Evolutionary conservation across 148 eudicot genomes (phyloP).

Genomic region (Dianthus caryophyllus): DNA sequence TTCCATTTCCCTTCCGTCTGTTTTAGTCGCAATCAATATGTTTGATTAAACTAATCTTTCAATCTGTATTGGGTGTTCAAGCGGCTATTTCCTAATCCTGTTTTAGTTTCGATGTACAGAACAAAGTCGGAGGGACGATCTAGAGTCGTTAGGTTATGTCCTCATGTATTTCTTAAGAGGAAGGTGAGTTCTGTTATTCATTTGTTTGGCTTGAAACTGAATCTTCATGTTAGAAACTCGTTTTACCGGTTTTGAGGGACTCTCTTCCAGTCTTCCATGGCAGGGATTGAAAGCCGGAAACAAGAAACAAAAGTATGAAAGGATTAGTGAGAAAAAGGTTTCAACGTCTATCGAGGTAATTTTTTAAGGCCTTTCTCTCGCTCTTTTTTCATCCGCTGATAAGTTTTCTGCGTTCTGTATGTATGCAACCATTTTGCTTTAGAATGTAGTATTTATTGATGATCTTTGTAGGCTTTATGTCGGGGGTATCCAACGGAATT

Average conservation of each 20-base stretch:
- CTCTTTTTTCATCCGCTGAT: too few relatives aligned
- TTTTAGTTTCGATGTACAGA: conserved; percentile 34
- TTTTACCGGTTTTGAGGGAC: conserved; percentile 22
- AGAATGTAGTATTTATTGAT: too few relatives aligned
- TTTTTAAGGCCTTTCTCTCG: too few relatives aligned
- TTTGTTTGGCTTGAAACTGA: background rate
- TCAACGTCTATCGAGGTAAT: conserved; percentile 79
- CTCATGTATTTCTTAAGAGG: conserved; percentile 87
- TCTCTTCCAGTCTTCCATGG: conserved; percentile 74
- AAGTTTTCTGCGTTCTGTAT: too few relatives aligned
- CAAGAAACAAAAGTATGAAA: conserved; percentile 84
- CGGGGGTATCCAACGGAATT: conserved; percentile 88
- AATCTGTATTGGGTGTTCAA: background rate
- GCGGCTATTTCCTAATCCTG: conserved; percentile 13
- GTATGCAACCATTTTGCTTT: background rate
- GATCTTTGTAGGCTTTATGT: conserved; percentile 62
- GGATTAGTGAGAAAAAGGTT: conserved; percentile 85
- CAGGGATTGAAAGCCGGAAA: conserved; percentile 90
- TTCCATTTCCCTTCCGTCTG: background rate
- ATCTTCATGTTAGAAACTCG: background rate
- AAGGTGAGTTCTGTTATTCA: conserved; percentile 39
- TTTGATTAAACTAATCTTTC: background rate
- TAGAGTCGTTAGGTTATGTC: conserved; percentile 82
- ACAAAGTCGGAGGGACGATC: conserved; percentile 89
- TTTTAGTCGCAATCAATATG: background rate